Conservation (phyloP, 2,329 filamentous ascomycete species). For the Spiromastix sp. region DNA sequence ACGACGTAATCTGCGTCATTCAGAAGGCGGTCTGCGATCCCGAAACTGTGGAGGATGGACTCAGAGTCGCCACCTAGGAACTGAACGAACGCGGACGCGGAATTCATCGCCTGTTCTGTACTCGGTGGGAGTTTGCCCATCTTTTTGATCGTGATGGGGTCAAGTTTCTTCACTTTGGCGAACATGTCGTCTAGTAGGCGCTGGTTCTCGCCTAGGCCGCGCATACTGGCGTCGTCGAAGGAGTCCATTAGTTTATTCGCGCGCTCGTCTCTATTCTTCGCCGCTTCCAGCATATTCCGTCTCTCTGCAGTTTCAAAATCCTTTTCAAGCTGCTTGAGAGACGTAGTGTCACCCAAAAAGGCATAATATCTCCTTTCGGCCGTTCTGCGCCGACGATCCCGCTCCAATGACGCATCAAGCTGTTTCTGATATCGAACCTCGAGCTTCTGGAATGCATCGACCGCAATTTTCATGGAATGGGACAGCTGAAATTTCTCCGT, state of each 20-base stretch:
- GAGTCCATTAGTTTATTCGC: constrained; percentile 40
- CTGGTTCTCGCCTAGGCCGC: constrained; percentile 43
- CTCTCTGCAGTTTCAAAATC: constrained; percentile 43
- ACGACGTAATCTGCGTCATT: constrained; percentile 44
- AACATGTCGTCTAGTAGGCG: constrained; percentile 39
- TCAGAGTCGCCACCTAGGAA: constrained; percentile 35
- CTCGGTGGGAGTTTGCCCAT: constrained; percentile 26
- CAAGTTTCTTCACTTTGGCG: constrained; percentile 30
- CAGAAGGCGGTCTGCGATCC: constrained; percentile 38
- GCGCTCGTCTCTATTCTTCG: constrained; percentile 38
- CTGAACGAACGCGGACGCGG: constrained; percentile 27
- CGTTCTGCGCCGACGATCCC: constrained; percentile 45
- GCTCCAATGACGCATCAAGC: constrained; percentile 40
- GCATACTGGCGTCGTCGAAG: constrained; percentile 41
- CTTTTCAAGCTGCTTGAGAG: constrained; percentile 39
- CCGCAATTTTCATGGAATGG: constrained; percentile 35
- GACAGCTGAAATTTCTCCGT: constrained; percentile 27
- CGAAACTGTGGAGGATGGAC: constrained; percentile 37
- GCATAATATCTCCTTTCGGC: constrained; percentile 43
- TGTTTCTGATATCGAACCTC: constrained; percentile 41
- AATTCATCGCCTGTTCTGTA: constrained; percentile 27
- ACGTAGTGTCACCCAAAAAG: constrained; percentile 40
- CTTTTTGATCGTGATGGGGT: constrained; percentile 21
- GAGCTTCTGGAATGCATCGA: constrained; percentile 37
- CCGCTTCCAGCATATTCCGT: constrained; percentile 39